phyloP scores from a whole-genome alignment of 345 rosid genomes.

The Citrus australasica region DNA sequence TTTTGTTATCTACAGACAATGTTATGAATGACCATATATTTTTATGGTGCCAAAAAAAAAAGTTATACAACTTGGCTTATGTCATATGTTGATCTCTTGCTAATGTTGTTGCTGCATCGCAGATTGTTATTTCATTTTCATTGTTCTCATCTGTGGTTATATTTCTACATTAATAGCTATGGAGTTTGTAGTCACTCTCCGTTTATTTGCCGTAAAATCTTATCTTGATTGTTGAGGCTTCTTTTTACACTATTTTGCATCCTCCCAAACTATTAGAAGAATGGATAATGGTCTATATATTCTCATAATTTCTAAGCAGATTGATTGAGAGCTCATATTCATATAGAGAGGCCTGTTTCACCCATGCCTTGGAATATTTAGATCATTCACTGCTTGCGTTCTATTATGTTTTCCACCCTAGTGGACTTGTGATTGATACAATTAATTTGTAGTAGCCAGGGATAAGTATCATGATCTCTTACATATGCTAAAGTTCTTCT shows the following conservation, averaged over 20 bases:
- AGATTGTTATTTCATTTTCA: background rate
- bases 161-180: background rate
- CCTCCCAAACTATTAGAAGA: background rate
- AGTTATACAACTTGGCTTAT: background rate
- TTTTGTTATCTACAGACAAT: background rate
- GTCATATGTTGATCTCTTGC: background rate
- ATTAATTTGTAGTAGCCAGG: background rate
- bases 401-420: background rate
- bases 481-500: background rate
- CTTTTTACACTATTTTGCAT: background rate
- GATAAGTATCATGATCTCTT: background rate
- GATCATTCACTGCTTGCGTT: background rate
- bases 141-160: background rate
- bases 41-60: background rate
- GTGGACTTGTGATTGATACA: background rate
- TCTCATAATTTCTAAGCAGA: background rate
- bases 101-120: background rate
- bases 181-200: background rate
- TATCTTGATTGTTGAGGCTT: background rate
- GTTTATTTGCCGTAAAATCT: background rate
- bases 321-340: background rate
- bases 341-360: background rate
- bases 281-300: background rate
- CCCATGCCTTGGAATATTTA: background rate
- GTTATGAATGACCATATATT: background rate